phyloP scores from a whole-genome alignment of 768 basidiomycete species.

The Lentinula lateritia region DNA sequence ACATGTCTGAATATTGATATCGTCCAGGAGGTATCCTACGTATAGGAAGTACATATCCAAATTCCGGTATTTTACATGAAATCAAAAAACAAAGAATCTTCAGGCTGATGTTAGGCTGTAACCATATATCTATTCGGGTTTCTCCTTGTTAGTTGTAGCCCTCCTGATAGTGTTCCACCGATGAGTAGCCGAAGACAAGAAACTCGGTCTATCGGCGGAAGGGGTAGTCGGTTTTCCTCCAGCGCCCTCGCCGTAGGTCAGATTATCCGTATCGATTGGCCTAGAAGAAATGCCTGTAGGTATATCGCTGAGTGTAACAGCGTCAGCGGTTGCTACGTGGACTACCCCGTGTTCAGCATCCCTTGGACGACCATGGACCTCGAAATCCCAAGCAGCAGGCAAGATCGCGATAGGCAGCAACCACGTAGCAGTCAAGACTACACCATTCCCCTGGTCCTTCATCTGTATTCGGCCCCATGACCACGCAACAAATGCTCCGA shows the following conservation, averaged over 20 bases:
- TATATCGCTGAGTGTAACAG: not conserved
- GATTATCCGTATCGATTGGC: not conserved
- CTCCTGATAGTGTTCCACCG: not conserved
- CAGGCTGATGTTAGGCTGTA: too few relatives aligned
- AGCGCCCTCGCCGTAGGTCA: not conserved
- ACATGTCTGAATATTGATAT: not conserved
- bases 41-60: not conserved
- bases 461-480: conserved; percentile 64
- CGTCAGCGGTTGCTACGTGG: not conserved
- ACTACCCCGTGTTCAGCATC: not conserved
- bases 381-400: conserved; percentile 63
- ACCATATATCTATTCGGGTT: not conserved
- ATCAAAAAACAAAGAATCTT: too few relatives aligned
- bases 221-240: not conserved
- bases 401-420: conserved; percentile 70
- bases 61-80: not conserved
- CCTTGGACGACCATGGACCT: conserved; percentile 6
- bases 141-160: not conserved
- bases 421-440: conserved; percentile 83
- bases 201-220: not conserved
- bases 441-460: conserved; percentile 73
- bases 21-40: not conserved
- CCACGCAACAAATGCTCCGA: conserved; percentile 77
- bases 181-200: not conserved
- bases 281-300: not conserved